Base-by-base conservation (phyloP, 2,329 filamentous ascomycete genomes). In the Penicillium capsulatum region DNA sequence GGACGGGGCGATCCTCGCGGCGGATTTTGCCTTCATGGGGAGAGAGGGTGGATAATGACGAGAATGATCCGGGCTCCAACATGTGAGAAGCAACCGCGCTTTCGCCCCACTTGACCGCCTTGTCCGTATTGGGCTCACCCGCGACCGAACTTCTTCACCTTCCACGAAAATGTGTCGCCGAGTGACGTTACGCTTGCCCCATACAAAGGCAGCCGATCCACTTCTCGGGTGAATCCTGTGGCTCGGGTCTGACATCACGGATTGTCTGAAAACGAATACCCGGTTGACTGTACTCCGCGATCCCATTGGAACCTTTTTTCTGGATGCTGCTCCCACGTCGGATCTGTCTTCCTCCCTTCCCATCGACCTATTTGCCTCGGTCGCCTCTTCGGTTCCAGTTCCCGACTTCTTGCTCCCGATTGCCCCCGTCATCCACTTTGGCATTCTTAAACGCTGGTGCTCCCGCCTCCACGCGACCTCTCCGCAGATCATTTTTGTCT, bases 321-420 rank as follows among this genome's bases (percentile, higher is more conserved):
- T 22, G 19, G 19, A 22, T 22, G 19, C 19, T 22, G 5, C 9
- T 22, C 19, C 19, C 19, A 9, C 41, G 37, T 37, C 54, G 53
- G 51, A 53, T 51, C 38, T 53, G 36, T 41, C 42, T 57, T 58
- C 50, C 48, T 50, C 35, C 30, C 36, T 44, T 36, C 31, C 50
- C 48, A 47, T 52, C 45, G 24, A 30, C 40, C 31, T 13, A 36
- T 41, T 41, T 55, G 54, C 59, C 59, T 63, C 60, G 59, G 59
- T 45, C 47, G 51, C 47, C 43, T 33, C 42, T 41, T 47, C 42
- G 45, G 40, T 51, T 50, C 49, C 48, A 47, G 30, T 45, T 41
- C 41, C 49, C 41, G 45, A 45, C 50, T 37, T 36, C 34, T 34
- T 30, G 39, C 29, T 30, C 42, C 47, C 48, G 43, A 40, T 46